Percentiles rank a stretch among this genome's conserved stretches.
Conservation (phyloP, 2,329 filamentous ascomycete species). For the Metarhizium sp. region DNA sequence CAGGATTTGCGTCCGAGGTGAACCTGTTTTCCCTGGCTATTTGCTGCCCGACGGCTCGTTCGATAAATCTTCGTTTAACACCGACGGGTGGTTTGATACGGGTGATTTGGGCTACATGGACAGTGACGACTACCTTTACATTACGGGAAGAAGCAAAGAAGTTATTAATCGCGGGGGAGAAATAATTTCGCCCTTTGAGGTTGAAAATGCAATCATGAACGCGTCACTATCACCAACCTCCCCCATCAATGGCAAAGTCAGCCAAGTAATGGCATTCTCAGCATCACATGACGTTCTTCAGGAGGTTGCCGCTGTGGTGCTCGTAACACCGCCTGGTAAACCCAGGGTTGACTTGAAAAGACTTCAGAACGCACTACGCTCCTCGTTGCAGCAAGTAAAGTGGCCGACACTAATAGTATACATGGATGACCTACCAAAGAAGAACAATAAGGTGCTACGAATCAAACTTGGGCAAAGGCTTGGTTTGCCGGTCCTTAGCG, state of each 20-base stretch:
- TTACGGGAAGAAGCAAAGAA: conserved; percentile 46
- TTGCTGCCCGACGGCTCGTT: conserved; percentile 30
- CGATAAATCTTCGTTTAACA: conserved; percentile 36
- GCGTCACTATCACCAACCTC: conserved; percentile 32
- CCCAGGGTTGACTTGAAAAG: conserved; percentile 36
- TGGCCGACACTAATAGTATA: conserved; percentile 42
- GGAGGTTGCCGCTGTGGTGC: conserved; percentile 43
- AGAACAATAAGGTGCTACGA: conserved; percentile 48
- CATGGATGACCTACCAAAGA: conserved; percentile 45
- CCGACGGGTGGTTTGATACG: conserved; percentile 43
- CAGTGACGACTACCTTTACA: conserved; percentile 39
- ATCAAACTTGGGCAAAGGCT: conserved; percentile 42
- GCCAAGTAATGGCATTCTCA: conserved; percentile 43
- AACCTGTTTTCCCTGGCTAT: conserved; percentile 42
- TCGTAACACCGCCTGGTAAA: conserved; percentile 36
- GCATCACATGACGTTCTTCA: conserved; percentile 42
- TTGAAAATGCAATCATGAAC: conserved; percentile 46
- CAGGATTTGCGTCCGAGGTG: conserved; percentile 40
- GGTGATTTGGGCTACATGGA: conserved; percentile 46
- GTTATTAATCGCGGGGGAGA: conserved; percentile 50
- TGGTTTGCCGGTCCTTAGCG: conserved; percentile 31
- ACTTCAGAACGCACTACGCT: conserved; percentile 36
- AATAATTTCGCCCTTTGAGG: conserved; percentile 49
- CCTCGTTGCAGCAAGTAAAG: conserved; percentile 41
- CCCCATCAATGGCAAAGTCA: conserved; percentile 35